Conservation (phyloP, 192 early-diverging fungal genomes). For the Entophlyctis helioformis region DNA sequence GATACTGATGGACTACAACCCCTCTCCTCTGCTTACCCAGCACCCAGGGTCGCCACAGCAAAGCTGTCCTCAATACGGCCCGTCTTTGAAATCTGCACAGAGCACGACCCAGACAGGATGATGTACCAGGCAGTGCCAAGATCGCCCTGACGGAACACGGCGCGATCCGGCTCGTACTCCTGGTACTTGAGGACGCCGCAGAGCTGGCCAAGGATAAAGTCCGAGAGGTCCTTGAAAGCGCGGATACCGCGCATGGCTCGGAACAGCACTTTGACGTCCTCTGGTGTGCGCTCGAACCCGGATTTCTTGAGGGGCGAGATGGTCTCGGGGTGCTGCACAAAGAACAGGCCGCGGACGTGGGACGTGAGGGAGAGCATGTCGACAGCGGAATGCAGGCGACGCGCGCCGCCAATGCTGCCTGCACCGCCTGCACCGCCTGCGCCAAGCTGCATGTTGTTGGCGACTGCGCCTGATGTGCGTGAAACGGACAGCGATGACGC, state of each 20-base stretch:
- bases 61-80: slow-evolving; percentile 16
- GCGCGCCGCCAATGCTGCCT: too few species aligned
- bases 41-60: slow-evolving; percentile 1
- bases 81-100: slow-evolving; percentile 19
- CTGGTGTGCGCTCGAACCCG: slow-evolving; percentile 4
- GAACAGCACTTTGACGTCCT: slow-evolving; percentile 10
- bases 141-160: slow-evolving; percentile 29
- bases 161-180: slow-evolving; percentile 11
- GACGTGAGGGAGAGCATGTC: too few species aligned
- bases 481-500: too few species aligned
- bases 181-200: slow-evolving; percentile 22
- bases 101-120: slow-evolving; percentile 20
- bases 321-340: too few species aligned
- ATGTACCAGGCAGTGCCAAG: slow-evolving; percentile 32
- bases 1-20: neutral
- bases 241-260: slow-evolving; percentile 5
- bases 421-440: too few species aligned
- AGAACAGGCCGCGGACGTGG: too few species aligned
- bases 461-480: too few species aligned
- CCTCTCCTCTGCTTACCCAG: slow-evolving; percentile 1
- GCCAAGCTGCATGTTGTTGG: too few species aligned
- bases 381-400: too few species aligned
- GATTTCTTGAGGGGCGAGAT: slow-evolving; percentile 10
- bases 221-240: slow-evolving; percentile 19
- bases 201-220: slow-evolving; percentile 23